Evolutionary conservation across 768 basidiomycete species (phyloP).

Genomic region (Agrocybe chaxingu): DNA sequence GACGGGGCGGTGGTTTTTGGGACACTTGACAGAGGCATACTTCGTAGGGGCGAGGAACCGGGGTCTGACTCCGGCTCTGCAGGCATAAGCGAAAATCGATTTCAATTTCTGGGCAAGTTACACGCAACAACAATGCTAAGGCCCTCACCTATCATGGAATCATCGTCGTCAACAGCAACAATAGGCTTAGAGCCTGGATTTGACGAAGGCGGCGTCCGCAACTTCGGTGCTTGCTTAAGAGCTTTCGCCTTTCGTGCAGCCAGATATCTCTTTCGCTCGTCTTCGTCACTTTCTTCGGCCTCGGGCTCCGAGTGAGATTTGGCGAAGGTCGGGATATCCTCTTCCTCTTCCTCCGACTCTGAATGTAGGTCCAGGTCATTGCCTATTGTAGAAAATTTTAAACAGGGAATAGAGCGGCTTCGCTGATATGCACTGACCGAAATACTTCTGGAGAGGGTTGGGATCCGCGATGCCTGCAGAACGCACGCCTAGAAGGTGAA

Average conservation of each 20-base stretch:
- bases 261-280: not conserved
- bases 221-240: not conserved
- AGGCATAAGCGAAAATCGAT: not conserved
- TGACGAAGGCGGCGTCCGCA: not conserved
- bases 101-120: not conserved
- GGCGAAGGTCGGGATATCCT: not conserved
- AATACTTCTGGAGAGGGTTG: slow-evolving; percentile 49
- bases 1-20: not conserved
- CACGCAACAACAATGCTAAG: not conserved
- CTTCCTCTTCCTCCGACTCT: slow-evolving; percentile 39
- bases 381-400: slow-evolving; percentile 18
- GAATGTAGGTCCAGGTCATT: slow-evolving; percentile 48
- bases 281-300: slow-evolving; percentile 5
- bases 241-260: not conserved
- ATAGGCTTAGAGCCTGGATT: not conserved
- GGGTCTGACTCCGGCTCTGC: slow-evolving; percentile 33
- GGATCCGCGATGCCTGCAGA: slow-evolving; percentile 9
- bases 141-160: slow-evolving; percentile 22
- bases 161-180: slow-evolving; percentile 9
- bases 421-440: slow-evolving; percentile 32
- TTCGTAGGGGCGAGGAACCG: not conserved
- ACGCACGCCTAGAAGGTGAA: not conserved
- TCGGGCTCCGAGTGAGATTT: not conserved
- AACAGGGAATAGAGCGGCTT: not conserved
- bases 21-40: not conserved